phyloP scores from a whole-genome alignment of 2,329 filamentous ascomycete species.

The Elsinoe arachidis region DNA sequence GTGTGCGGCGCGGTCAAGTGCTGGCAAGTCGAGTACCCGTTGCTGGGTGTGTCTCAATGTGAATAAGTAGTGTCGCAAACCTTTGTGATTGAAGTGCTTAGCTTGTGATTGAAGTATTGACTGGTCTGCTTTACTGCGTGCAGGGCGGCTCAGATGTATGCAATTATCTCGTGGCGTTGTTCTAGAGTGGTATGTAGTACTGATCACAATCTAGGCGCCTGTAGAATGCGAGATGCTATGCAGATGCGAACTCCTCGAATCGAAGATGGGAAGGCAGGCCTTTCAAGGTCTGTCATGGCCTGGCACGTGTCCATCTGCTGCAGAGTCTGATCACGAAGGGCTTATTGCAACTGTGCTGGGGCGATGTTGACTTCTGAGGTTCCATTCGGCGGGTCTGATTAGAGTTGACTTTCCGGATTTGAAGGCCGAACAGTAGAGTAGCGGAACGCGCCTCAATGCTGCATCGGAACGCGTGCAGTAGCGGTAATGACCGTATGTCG shows the following conservation, averaged over 20 bases:
- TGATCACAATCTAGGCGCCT: neutral
- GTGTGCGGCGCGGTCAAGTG: neutral
- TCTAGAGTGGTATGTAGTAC: conserved; percentile 4
- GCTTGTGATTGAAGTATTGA: neutral
- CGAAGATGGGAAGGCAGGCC: neutral
- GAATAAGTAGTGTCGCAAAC: no score
- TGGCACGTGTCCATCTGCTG: neutral
- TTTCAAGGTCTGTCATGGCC: neutral
- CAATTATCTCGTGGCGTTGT: neutral
- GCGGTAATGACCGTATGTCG: neutral
- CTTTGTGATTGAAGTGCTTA: no score
- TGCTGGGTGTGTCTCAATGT: no score
- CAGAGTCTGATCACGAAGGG: neutral
- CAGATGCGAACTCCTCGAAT: neutral
- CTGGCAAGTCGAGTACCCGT: neutral
- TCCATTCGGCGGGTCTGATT: conserved; percentile 5
- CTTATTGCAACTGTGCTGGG: neutral
- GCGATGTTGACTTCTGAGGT: neutral
- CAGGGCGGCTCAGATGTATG: neutral
- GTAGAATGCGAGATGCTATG: neutral
- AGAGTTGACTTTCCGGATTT: neutral
- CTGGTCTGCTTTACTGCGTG: neutral
- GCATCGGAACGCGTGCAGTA: neutral
- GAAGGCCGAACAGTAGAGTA: neutral
- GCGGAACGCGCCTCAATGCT: neutral